Base-by-base conservation (phyloP, 2,329 filamentous ascomycete species). In the Microsporum canis region DNA sequence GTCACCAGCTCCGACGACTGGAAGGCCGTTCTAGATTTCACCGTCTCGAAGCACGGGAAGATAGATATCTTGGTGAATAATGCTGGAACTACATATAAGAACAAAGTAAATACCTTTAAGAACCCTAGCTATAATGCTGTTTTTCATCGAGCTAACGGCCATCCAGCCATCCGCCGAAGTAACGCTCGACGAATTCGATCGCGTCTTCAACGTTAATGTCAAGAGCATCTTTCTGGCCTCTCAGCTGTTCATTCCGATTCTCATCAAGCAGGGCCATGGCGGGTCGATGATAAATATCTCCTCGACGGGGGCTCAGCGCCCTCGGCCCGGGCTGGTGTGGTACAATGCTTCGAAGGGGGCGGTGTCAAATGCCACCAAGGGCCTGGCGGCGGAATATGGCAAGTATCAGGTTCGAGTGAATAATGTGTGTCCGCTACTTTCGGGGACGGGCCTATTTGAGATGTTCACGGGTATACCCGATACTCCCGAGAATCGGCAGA, bases 381-480 rank as follows among this genome's bases (percentile, higher is more conserved):
- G 81, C 8, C 78, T 91, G 65, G 88, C 87, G 0, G 84, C 87
- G 1, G 88, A 91, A 71, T 91, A 87, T 66, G 88, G 84, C 0
- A 80, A 83, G 0, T 81, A 88, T 60, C 80, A 88, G 65, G 88
- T 91, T 65, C 82, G 87, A 0, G 85, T 91, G 67, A 89, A 89
- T 64, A 80, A 82, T 1, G 83, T 91, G 12, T 88, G 84, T 55
- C 87, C 87, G 0, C 79, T 89, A 0, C 77, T 89, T 0, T 85
- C 83, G 1, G 82, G 79, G 14, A 90, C 87, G 0, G 84, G 83
- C 2, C 78, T 89, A 29, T 83, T 82, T 64, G 76, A 77, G 31
- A 71, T 70, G 34, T 73, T 73, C 62, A 66, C 70, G 17, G 77
- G 77, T 0, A 73, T 77, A 65, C 71, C 73, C 3, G 72, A 77